Conservation (phyloP, 768 basidiomycete genomes). For the Pleurotus salmoneostramineus region DNA sequence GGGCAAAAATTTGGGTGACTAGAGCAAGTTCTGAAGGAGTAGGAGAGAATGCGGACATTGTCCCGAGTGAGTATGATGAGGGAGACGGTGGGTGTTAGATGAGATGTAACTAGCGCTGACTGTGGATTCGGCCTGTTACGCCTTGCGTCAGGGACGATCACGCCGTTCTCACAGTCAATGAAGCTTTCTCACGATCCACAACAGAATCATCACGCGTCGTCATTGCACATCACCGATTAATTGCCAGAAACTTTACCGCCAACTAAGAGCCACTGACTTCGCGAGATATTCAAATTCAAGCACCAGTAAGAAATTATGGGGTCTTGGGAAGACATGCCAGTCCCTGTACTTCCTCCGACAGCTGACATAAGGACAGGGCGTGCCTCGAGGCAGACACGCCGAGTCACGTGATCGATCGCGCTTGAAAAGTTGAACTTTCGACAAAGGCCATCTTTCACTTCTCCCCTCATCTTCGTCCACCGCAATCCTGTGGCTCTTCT, state of each 20-base stretch:
- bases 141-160: neutral
- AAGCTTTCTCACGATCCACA: neutral
- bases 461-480: neutral
- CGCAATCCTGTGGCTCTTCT: neutral
- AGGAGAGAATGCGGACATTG: conserved; percentile 44
- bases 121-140: conserved; percentile 1
- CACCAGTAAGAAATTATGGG: neutral
- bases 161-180: neutral
- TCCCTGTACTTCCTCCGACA: neutral
- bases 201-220: neutral
- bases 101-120: conserved; percentile 4
- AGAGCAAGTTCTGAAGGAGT: conserved; percentile 52
- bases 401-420: conserved; percentile 5
- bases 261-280: no score
- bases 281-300: no score
- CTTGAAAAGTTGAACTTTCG: conserved; percentile 2
- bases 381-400: neutral
- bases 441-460: neutral
- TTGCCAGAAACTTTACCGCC: neutral
- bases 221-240: neutral
- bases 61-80: conserved; percentile 19
- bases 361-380: neutral
- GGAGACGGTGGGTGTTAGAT: no score
- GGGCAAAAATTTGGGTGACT: conserved; percentile 68
- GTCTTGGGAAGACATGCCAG: neutral